Base-by-base conservation (phyloP, 768 basidiomycete genomes). In the Daedalea quercina region DNA sequence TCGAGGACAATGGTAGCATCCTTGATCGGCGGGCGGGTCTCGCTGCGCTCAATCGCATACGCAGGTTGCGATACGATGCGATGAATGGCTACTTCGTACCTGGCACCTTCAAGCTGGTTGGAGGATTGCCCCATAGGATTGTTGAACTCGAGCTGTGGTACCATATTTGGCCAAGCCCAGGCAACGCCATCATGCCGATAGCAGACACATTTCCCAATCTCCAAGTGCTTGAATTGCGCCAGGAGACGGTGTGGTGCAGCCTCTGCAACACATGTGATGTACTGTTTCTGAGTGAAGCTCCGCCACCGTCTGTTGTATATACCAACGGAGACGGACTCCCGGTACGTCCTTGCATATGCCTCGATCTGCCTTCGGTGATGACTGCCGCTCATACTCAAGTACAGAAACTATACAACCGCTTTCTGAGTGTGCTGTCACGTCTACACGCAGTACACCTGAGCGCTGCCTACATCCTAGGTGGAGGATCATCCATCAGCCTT, bases 181-280 rank as follows among this genome's bases (percentile, higher is more conserved):
- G 9, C 52, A 46, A 50, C 22, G 45, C 25, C 13, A n/a, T 55
- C n/a, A 23, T 35, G 26, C 19, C 54, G 23, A 40, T 57, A 12
- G 50, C 55, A 12, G 11, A 47, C 2, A 44, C 49, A 7, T 55
- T 60, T 47, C 53, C 51, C 9, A 33, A 44, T 1, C 45, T 60
- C 1, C 55, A 47, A 9, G 20, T 43, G 37, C 37, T 60, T 3
- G 54, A 53, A 44, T 44, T 60, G 33, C 28, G 50, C 1, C 56
- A 57, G 17, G 53, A 55, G n/a, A 37, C 52, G 17, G 17, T 51
- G 1, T 60, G 58, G 58, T 60, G 58, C 33, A 46, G 50, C 31
- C 31, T 57, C 17, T 60, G 58, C 52, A 57, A 60, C 25, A 57
- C 49, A 2, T 60, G 58, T 19, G 31, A 53, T 9, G 52, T 55